A percentile compares a stretch with the other conserved stretches of the same genome.
These are phyloP conservation scores for Elsinoe fawcettii DNA, from an alignment of 2,329 filamentous ascomycete species.

Conservation along the genomic window DNA sequence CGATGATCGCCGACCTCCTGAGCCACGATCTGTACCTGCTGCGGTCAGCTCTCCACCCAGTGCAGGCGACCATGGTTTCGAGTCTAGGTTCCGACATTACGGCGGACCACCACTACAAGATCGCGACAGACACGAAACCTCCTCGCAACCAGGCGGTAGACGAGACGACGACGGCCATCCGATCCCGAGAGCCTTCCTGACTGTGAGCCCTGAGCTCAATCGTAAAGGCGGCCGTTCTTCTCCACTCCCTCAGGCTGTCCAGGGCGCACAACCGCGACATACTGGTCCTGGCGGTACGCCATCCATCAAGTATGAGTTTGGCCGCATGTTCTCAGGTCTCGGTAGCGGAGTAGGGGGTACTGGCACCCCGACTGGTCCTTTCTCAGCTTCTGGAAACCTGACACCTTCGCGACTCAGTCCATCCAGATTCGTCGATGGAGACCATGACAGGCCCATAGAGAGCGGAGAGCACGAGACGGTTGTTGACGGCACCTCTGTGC, in stretches of 20 bases:
- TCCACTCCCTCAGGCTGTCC: slow-evolving; percentile 84
- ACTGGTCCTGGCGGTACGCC: slow-evolving; percentile 73
- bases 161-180: slow-evolving; percentile 25
- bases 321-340: slow-evolving; percentile 91
- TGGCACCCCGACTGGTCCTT: slow-evolving; percentile 38
- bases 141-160: not conserved
- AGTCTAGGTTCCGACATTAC: slow-evolving; percentile 14
- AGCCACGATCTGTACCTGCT: slow-evolving; percentile 1
- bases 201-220: slow-evolving; percentile 62
- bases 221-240: slow-evolving; percentile 78
- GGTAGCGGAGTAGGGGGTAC: slow-evolving; percentile 56
- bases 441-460: slow-evolving; percentile 24
- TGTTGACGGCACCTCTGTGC: not conserved
- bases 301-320: slow-evolving; percentile 89
- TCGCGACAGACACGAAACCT: slow-evolving; percentile 3
- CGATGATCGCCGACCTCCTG: not conserved
- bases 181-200: slow-evolving; percentile 57
- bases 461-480: slow-evolving; percentile 17
- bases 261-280: slow-evolving; percentile 77
- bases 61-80: slow-evolving; percentile 7
- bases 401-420: slow-evolving; percentile 42
- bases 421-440: slow-evolving; percentile 24
- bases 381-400: slow-evolving; percentile 43
- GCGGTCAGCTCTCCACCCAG: slow-evolving; percentile 4
- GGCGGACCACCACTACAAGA: slow-evolving; percentile 5